These are phyloP conservation scores for Fusarium compactum DNA, from an alignment of 2,329 filamentous ascomycete species.

Conservation along the genomic window DNA sequence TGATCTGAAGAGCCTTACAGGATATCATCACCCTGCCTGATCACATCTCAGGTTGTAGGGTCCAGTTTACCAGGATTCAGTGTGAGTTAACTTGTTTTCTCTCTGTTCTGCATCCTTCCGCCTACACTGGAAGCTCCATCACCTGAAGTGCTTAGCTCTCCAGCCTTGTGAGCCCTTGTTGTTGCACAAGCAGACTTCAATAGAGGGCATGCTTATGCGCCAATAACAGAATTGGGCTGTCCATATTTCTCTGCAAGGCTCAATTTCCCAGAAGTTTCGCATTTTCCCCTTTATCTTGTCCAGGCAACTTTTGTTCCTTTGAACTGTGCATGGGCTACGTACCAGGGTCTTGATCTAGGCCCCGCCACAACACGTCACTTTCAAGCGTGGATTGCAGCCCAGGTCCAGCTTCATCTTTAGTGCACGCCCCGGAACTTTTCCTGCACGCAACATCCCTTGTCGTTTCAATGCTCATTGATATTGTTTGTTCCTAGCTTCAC, in stretches of 20 bases:
- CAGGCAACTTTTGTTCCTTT: conserved; percentile 19
- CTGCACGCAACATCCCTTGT: conserved; percentile 36
- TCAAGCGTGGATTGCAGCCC: conserved; percentile 46
- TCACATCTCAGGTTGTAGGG: conserved; percentile 33
- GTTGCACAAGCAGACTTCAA: background rate
- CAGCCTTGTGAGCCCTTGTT: conserved; percentile 6
- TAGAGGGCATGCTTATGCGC: background rate
- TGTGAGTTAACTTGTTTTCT: conserved; percentile 34
- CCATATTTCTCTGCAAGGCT: background rate
- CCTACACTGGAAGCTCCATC: conserved; percentile 7
- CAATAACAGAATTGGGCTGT: background rate
- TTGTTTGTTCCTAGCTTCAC: conserved; percentile 15
- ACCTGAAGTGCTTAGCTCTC: conserved; percentile 3
- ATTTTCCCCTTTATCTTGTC: conserved; percentile 10
- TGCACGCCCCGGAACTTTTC: conserved; percentile 36
- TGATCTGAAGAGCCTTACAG: conserved; percentile 23
- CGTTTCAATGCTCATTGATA: conserved; percentile 29
- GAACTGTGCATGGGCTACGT: conserved; percentile 28
- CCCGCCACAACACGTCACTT: conserved; percentile 48
- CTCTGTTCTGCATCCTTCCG: conserved; percentile 11
- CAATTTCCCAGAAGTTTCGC: conserved; percentile 4
- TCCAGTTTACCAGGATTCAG: conserved; percentile 29
- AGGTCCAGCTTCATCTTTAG: conserved; percentile 42
- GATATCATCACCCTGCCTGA: conserved; percentile 25
- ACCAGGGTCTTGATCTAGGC: conserved; percentile 40